These are phyloP conservation scores for Pythium vanterpoolii DNA, from an alignment of 352 stramenopile species.

Conservation along the genomic window DNA sequence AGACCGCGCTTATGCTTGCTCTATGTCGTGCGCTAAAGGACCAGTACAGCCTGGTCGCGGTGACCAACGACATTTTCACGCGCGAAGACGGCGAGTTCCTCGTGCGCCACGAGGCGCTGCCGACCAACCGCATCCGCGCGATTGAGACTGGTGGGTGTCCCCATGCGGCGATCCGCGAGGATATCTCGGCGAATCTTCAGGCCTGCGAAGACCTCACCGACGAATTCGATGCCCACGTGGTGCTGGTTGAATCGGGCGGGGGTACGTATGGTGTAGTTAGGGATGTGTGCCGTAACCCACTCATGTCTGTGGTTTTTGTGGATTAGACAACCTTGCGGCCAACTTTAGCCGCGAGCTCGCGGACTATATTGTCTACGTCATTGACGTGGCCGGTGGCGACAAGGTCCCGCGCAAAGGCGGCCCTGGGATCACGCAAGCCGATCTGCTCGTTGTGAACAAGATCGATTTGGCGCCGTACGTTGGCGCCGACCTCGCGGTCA, in stretches of 20 bases:
- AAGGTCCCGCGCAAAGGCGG: slow-evolving; percentile 98
- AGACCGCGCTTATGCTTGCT: slow-evolving; percentile 94
- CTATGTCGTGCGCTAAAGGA: slow-evolving; percentile 89
- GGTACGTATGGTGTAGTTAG: slow-evolving; percentile 29
- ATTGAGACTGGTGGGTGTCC: slow-evolving; percentile 98
- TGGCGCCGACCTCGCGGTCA: slow-evolving; percentile 92
- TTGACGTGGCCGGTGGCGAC: slow-evolving; percentile 97
- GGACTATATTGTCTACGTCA: slow-evolving; percentile 99
- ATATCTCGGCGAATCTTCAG: slow-evolving; percentile 96
- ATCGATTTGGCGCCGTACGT: slow-evolving; percentile 97
- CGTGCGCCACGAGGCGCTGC: slow-evolving; percentile 90
- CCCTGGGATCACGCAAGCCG: slow-evolving; percentile 96
- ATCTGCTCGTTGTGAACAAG: slow-evolving; percentile 99
- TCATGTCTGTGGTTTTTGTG: background rate
- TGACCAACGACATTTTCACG: slow-evolving; percentile 99
- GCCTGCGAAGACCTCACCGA: slow-evolving; percentile 95
- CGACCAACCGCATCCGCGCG: slow-evolving; percentile 88
- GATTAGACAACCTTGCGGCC: slow-evolving; percentile 96
- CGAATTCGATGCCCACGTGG: slow-evolving; percentile 78
- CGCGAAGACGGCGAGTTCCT: slow-evolving; percentile 98
- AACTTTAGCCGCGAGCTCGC: slow-evolving; percentile 97
- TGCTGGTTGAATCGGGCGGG: slow-evolving; percentile 90
- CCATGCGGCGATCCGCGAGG: slow-evolving; percentile 96
- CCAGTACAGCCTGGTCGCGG: slow-evolving; percentile 73
- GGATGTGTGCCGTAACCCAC: background rate